Conservation (phyloP, 805 yeast genomes). For the Hanseniaspora thailandica region DNA sequence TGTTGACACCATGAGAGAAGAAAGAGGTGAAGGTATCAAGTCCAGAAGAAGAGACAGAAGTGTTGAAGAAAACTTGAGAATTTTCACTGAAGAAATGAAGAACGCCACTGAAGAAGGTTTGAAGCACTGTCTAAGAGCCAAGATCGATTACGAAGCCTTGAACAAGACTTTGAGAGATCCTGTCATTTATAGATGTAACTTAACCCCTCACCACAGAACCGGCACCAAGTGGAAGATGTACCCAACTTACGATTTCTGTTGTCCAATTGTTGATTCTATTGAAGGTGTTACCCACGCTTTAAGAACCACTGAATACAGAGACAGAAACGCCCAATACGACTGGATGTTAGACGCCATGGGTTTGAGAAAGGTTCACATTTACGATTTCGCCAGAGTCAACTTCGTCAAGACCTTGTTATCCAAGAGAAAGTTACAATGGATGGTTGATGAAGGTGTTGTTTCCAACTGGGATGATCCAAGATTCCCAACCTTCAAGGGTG, state of each 20-base stretch:
- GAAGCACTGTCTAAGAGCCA: conserved; percentile 90
- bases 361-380: conserved; percentile 84
- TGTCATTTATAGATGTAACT: conserved; percentile 91
- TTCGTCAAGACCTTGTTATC: conserved; percentile 90
- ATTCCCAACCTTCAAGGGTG: conserved; percentile 99
- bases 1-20: conserved; percentile 90
- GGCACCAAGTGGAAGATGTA: conserved; percentile 88
- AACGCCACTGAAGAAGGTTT: conserved; percentile 87
- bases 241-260: conserved; percentile 98
- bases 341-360: conserved; percentile 80
- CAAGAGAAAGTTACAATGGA: conserved; percentile 98
- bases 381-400: conserved; percentile 98
- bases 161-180: conserved; percentile 98
- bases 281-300: conserved; percentile 98
- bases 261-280: conserved; percentile 84
- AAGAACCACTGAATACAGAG: conserved; percentile 97
- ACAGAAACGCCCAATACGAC: conserved; percentile 94
- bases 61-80: conserved; percentile 78
- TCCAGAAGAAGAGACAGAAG: conserved; percentile 85
- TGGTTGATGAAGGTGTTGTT: conserved; percentile 83
- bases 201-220: conserved; percentile 96
- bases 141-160: conserved; percentile 78
- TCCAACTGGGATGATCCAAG: conserved; percentile 98
- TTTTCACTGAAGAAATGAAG: conserved; percentile 86
- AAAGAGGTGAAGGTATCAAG: conserved; percentile 94